Percentiles rank a stretch among this genome's conserved stretches.
Conservation (phyloP, 768 basidiomycete species). For the Piloderma croceum region DNA sequence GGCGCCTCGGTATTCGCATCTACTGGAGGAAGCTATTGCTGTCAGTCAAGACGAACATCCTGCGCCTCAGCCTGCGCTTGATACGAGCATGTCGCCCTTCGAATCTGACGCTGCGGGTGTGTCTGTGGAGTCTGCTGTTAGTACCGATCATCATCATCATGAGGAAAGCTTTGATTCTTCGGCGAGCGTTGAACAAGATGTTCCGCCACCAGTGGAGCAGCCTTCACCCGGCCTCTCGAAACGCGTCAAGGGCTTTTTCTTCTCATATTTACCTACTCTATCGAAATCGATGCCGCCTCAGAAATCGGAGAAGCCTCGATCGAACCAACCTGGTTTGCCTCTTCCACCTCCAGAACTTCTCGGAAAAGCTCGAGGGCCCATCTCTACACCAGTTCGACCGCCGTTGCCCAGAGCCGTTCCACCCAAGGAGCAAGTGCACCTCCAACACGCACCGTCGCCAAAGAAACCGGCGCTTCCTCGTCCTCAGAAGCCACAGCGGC, state of each 20-base stretch:
- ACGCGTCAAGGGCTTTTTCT: slow-evolving; percentile 51
- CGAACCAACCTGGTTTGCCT: slow-evolving; percentile 39
- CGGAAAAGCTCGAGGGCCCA: slow-evolving; percentile 46
- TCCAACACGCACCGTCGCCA: slow-evolving; percentile 46
- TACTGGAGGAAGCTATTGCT: slow-evolving; percentile 49
- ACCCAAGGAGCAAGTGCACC: slow-evolving; percentile 61
- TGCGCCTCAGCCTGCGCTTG: background rate
- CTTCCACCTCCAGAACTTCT: slow-evolving; percentile 51
- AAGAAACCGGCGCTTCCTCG: slow-evolving; percentile 35
- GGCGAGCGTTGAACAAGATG: slow-evolving; percentile 1
- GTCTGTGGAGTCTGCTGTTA: slow-evolving; percentile 6
- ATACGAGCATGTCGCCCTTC: background rate
- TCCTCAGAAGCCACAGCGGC: slow-evolving; percentile 34
- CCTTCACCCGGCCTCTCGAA: slow-evolving; percentile 22
- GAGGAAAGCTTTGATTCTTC: background rate
- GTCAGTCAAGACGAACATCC: slow-evolving; percentile 14
- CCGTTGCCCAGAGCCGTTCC: slow-evolving; percentile 39
- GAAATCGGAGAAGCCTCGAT: slow-evolving; percentile 14
- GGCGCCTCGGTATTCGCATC: slow-evolving; percentile 53
- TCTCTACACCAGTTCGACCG: slow-evolving; percentile 54
- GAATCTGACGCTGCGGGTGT: background rate
- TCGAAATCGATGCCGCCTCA: slow-evolving; percentile 31
- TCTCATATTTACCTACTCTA: slow-evolving; percentile 54
- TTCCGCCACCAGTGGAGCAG: slow-evolving; percentile 1
- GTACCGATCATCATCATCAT: no score